Percentiles rank a stretch among this genome's conserved stretches.
phyloP scores from a whole-genome alignment of 192 early-diverging fungal genomes.

The Kappamyces sp. region DNA sequence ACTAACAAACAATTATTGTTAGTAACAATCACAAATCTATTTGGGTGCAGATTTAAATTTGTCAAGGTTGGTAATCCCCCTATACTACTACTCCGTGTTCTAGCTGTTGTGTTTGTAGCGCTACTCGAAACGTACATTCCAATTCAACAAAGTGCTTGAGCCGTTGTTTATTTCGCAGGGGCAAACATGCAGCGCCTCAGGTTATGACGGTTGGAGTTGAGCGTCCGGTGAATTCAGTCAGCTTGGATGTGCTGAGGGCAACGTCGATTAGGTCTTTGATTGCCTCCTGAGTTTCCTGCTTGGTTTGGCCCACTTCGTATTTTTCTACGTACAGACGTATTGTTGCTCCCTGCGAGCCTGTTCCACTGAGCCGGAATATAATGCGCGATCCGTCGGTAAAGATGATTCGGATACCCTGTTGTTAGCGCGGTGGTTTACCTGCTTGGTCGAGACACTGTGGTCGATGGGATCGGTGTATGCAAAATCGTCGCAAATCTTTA shows the following conservation, averaged over 20 bases:
- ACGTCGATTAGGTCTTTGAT: constrained; percentile 82
- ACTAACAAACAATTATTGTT: too few species aligned
- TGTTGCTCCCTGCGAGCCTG: constrained; percentile 93
- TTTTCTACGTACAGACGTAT: constrained; percentile 95
- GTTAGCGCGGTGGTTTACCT: constrained; percentile 32
- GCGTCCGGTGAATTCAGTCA: constrained; percentile 80
- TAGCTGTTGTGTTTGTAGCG: too few species aligned
- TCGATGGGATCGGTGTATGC: constrained; percentile 93
- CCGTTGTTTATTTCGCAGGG: too few species aligned
- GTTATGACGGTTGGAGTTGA: constrained; percentile 73
- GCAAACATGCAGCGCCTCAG: too few species aligned
- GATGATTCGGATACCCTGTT: constrained; percentile 79
- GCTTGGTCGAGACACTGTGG: constrained; percentile 71
- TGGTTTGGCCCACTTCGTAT: constrained; percentile 63
- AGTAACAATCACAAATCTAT: too few species aligned
- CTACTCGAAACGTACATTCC: too few species aligned
- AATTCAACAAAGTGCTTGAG: too few species aligned
- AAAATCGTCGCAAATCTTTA: constrained; percentile 80
- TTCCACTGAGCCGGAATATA: constrained; percentile 88
- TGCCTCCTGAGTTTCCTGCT: constrained; percentile 70
- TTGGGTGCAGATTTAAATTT: too few species aligned
- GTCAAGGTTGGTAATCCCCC: too few species aligned
- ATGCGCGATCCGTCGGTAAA: constrained; percentile 91
- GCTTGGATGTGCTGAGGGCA: constrained; percentile 67
- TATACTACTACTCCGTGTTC: too few species aligned